Conservation (phyloP, 345 rosid genomes). For the Bruguiera sexangula region DNA sequence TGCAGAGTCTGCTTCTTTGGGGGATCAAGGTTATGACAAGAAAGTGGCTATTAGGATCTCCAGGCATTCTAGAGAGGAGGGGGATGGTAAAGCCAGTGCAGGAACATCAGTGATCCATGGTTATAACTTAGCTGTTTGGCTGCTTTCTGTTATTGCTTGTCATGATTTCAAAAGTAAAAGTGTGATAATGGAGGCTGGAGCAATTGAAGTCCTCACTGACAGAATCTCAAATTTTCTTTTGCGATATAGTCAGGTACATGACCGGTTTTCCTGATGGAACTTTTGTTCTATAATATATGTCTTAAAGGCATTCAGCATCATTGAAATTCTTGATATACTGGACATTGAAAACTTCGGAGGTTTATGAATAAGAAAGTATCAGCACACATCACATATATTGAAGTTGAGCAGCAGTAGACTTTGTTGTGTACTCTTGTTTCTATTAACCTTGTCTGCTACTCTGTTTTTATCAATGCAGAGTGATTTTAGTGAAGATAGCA, state of each 20-base stretch:
- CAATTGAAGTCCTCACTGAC: constrained; percentile 79
- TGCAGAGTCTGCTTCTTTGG: constrained; percentile 41
- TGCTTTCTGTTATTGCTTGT: constrained; percentile 90
- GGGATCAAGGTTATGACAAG: constrained; percentile 44
- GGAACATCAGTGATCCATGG: constrained; percentile 63
- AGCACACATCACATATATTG: neutral
- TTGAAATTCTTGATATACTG: neutral
- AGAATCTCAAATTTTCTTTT: constrained; percentile 58
- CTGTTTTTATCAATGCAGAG: constrained; percentile 49
- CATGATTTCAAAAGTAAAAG: constrained; percentile 74
- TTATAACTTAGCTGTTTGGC: constrained; percentile 76
- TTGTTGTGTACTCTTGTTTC: neutral
- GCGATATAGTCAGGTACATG: constrained; percentile 68
- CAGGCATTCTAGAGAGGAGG: constrained; percentile 51
- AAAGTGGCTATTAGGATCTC: constrained; percentile 58
- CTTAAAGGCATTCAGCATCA: neutral
- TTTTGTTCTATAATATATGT: constrained; percentile 2
- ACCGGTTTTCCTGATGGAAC: constrained; percentile 5
- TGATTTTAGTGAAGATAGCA: constrained; percentile 78
- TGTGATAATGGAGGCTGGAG: constrained; percentile 89
- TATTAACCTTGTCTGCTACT: constrained; percentile 17
- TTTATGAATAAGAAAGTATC: neutral
- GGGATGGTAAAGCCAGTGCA: constrained; percentile 41
- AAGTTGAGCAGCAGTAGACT: neutral
- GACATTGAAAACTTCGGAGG: neutral